Evolutionary conservation across 139 green algal genomes (phyloP), one percentile per base, ranked within the genome.

Genomic region (Chlorella sp.): DNA sequence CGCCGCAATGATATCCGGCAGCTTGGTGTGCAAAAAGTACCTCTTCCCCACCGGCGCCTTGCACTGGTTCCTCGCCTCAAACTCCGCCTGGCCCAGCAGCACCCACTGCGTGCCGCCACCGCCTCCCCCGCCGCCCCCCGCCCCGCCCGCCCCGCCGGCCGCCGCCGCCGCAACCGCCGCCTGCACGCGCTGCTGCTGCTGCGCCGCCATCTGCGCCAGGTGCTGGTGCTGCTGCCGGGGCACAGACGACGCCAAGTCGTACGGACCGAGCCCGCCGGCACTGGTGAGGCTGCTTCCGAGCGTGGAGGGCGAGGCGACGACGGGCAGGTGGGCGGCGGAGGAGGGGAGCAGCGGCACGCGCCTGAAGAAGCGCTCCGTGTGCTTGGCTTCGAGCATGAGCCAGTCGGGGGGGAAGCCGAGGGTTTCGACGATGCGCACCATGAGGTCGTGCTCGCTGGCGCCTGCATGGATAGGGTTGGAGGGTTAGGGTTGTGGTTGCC

Each of bases 391-490:
- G 35, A 70, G 49, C 66, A 98, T 81, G 72, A 97, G 76, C 63
- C 75, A 77, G 22, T 77, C 35, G 2, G 89, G 89, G 3, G 88
- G 88, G 60, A 75, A 75, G 66, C 93, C 94, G 62, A 99, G 80
- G 49, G 85, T 93, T 77, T 95, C 88, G 32, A 91, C 74, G 42
- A 98, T 96, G n/a, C 74, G 51, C 30, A 60, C 35, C 51, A 98
- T 74, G 70, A 98, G 80, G 79, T 98, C 91, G 61, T 95, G 91
- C 87, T 99, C 95, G 2, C 83, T 95, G 24, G 91, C 93, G 26
- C 89, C 90, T 81, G 78, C 62, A 6, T 20, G 36, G 34, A 35
- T 71, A 10, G 23, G 22, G 59, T 4, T 10, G n/a, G n/a, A n/a
- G n/a, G n/a, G n/a, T n/a, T n/a, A n/a, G n/a, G n/a, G n/a, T n/a